phyloP scores from a whole-genome alignment of 441 rosid species.

The Mallotus repandus region DNA sequence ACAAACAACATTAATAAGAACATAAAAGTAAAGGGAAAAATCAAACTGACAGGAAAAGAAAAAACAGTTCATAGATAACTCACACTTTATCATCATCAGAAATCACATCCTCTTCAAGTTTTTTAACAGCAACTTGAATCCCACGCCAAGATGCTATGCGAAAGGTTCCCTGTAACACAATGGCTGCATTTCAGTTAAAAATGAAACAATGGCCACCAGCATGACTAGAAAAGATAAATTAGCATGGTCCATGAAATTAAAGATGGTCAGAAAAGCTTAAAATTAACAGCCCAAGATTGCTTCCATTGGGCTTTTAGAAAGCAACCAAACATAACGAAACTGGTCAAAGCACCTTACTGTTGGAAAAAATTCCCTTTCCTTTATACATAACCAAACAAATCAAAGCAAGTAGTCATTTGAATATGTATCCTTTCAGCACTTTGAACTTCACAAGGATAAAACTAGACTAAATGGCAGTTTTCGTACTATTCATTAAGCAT shows the following conservation, averaged over 20 bases:
- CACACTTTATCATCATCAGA: conserved; percentile 83
- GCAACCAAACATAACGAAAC: background rate
- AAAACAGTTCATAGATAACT: conserved; percentile 26
- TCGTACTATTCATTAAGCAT: no score
- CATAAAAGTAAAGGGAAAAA: background rate
- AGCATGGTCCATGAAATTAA: background rate
- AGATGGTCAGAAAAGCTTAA: background rate
- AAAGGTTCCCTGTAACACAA: conserved; percentile 70
- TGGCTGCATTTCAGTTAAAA: conserved; percentile 17
- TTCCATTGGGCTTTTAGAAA: background rate
- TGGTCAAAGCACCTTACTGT: background rate
- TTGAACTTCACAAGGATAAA: no score
- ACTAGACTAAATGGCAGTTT: no score
- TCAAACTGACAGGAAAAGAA: background rate
- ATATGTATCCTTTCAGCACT: no score
- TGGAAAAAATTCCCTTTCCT: background rate
- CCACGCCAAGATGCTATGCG: conserved; percentile 87
- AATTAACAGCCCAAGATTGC: background rate
- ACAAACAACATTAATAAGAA: conserved; percentile 15
- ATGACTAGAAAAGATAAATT: background rate
- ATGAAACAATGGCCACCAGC: background rate
- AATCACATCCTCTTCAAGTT: conserved; percentile 65
- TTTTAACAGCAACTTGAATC: conserved; percentile 89
- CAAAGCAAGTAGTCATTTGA: no score
- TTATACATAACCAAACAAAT: background rate